These are phyloP conservation scores for Cyathus striatus DNA, from an alignment of 768 basidiomycete genomes.

Conservation along the genomic window DNA sequence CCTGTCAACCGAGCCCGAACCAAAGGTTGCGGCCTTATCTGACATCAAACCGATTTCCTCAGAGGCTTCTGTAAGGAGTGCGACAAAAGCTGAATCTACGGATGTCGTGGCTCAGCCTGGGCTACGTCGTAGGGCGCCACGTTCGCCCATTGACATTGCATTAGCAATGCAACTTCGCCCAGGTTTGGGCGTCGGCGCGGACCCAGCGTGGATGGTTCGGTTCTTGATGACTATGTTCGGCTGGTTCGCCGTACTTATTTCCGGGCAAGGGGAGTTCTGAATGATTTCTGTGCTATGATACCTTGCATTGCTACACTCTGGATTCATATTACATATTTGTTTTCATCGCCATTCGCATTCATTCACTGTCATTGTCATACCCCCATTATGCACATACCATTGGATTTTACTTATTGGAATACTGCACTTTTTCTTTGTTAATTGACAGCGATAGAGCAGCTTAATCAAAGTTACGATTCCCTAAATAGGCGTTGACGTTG, in stretches of 20 bases:
- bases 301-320: too few relatives aligned
- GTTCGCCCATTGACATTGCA: slow-evolving; percentile 57
- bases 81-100: too few relatives aligned
- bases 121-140: slow-evolving; percentile 15
- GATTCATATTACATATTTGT: too few relatives aligned
- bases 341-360: too few relatives aligned
- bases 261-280: slow-evolving; percentile 24
- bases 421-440: too few relatives aligned
- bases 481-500: too few relatives aligned
- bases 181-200: slow-evolving; percentile 63
- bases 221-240: slow-evolving; percentile 79
- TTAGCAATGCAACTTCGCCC: slow-evolving; percentile 77
- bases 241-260: slow-evolving; percentile 63
- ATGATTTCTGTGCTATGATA: slow-evolving; percentile 4
- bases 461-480: too few relatives aligned
- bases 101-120: background rate
- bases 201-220: slow-evolving; percentile 75
- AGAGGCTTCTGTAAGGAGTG: slow-evolving; percentile 1
- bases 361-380: too few relatives aligned
- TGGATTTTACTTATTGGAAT: too few relatives aligned
- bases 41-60: background rate
- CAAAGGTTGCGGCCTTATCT: background rate
- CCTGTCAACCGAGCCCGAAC: background rate
- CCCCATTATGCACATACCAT: too few relatives aligned
- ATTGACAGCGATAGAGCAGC: too few relatives aligned